These are phyloP conservation scores for Fusarium xyrophilum DNA, from an alignment of 2,329 filamentous ascomycete species.

Conservation along the genomic window DNA sequence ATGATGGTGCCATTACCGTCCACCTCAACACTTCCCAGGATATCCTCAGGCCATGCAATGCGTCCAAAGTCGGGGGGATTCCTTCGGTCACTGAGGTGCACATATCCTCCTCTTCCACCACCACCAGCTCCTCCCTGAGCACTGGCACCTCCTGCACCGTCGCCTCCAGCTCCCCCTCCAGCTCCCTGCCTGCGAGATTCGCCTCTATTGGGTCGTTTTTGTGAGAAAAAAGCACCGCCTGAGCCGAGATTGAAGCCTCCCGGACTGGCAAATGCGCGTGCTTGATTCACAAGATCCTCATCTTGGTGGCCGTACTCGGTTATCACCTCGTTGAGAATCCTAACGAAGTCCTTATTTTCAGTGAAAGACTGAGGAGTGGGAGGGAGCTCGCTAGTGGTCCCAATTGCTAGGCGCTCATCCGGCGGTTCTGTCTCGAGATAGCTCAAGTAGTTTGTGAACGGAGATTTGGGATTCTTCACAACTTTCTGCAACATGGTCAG, in stretches of 20 bases:
- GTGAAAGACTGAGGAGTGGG: conserved; percentile 67
- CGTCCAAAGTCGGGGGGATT: conserved; percentile 72
- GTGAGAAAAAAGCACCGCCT: conserved; percentile 58
- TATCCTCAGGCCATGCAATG: conserved; percentile 74
- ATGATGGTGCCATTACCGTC: conserved; percentile 63
- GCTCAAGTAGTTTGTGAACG: conserved; percentile 61
- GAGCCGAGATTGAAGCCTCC: conserved; percentile 61
- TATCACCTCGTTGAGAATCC: conserved; percentile 65
- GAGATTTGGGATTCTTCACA: conserved; percentile 56
- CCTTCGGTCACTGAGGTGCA: conserved; percentile 69
- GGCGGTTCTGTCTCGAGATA: conserved; percentile 66
- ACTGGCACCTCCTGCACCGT: conserved; percentile 62
- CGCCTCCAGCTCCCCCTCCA: conserved; percentile 51
- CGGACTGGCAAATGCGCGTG: conserved; percentile 65
- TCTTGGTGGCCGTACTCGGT: conserved; percentile 63
- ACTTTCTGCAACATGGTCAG: conserved; percentile 58
- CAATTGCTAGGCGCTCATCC: conserved; percentile 61
- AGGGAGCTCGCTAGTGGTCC: conserved; percentile 63
- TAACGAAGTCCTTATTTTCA: conserved; percentile 66
- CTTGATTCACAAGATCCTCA: conserved; percentile 62
- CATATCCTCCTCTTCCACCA: conserved; percentile 65
- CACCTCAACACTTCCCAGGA: conserved; percentile 72
- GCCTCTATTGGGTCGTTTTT: conserved; percentile 48
- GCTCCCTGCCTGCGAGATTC: conserved; percentile 46
- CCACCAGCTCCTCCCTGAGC: conserved; percentile 68